These are phyloP conservation scores for Cyclotella atomus DNA, from an alignment of 108 stramenopile species.

Conservation along the genomic window DNA sequence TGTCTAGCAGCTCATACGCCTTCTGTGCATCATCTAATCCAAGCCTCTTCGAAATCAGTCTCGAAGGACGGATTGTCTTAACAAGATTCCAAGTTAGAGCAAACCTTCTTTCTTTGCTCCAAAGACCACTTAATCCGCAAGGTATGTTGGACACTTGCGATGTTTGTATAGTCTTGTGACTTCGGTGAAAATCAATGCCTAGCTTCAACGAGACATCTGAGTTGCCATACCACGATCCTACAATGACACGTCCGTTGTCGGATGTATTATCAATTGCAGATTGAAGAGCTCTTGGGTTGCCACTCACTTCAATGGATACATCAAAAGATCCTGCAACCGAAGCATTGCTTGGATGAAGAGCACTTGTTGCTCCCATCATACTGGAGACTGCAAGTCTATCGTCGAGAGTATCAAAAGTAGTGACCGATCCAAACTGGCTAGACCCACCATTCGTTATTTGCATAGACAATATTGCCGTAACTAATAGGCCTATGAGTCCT, in stretches of 20 bases:
- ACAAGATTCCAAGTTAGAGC: constrained; percentile 85
- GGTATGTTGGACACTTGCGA: constrained; percentile 90
- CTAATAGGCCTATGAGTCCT: constrained; percentile 91
- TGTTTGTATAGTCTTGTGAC: constrained; percentile 81
- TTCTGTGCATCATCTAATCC: constrained; percentile 60
- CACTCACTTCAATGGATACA: constrained; percentile 91
- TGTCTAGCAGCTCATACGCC: constrained; percentile 75
- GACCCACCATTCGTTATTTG: constrained; percentile 11
- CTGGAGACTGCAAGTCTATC: constrained; percentile 75
- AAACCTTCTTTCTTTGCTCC: constrained; percentile 89
- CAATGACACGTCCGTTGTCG: constrained; percentile 80
- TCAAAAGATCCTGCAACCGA: constrained; percentile 75
- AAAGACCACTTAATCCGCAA: constrained; percentile 63
- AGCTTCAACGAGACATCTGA: constrained; percentile 74
- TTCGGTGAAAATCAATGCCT: constrained; percentile 93
- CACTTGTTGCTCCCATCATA: constrained; percentile 80
- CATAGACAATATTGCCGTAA: constrained; percentile 73
- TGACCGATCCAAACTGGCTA: constrained; percentile 53
- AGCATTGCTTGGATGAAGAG: constrained; percentile 62
- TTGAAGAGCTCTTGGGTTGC: constrained; percentile 82
- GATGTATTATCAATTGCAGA: constrained; percentile 81
- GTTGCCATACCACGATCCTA: constrained; percentile 92
- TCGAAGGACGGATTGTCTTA: constrained; percentile 69
- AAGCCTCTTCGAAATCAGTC: constrained; percentile 66
- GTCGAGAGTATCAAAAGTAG: constrained; percentile 77